Evolutionary conservation across 1,139 yeast genomes (phyloP).

Genomic region (Lodderomyces orthopsilosis): DNA sequence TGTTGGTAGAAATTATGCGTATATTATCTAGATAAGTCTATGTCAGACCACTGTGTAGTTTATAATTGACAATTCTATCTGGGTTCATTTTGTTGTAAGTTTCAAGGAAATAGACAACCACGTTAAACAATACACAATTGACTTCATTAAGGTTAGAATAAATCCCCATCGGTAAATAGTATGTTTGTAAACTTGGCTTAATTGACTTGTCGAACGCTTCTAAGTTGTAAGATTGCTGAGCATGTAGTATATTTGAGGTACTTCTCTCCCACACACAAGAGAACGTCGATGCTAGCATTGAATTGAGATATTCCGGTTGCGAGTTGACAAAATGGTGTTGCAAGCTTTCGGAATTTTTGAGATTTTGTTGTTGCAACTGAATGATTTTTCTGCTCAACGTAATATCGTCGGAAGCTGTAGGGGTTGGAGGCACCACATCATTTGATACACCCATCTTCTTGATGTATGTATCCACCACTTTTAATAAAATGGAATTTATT

Average conservation of each 20-base stretch:
- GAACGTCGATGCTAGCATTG: conserved; percentile 29
- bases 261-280: conserved; percentile 35
- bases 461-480: conserved; percentile 25
- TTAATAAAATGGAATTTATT: conserved; percentile 26
- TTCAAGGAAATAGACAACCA: conserved; percentile 33
- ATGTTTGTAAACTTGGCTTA: conserved; percentile 23
- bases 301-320: conserved; percentile 26
- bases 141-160: conserved; percentile 36
- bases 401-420: not conserved
- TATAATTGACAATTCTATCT: conserved; percentile 17
- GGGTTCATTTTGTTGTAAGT: conserved; percentile 20
- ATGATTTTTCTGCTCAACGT: conserved; percentile 25
- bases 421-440: not conserved
- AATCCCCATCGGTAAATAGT: conserved; percentile 38
- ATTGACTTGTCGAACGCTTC: conserved; percentile 9
- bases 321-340: conserved; percentile 25
- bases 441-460: conserved; percentile 12
- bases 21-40: not conserved
- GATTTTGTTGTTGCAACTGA: conserved; percentile 22
- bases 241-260: conserved; percentile 16
- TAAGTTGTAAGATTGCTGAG: conserved; percentile 11
- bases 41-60: conserved; percentile 19
- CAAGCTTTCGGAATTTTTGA: conserved; percentile 9
- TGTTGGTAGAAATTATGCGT: not conserved
- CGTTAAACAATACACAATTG: conserved; percentile 28